Evolutionary conservation across 257 asterid genomes (phyloP).

Genomic region (Rhazya stricta): DNA sequence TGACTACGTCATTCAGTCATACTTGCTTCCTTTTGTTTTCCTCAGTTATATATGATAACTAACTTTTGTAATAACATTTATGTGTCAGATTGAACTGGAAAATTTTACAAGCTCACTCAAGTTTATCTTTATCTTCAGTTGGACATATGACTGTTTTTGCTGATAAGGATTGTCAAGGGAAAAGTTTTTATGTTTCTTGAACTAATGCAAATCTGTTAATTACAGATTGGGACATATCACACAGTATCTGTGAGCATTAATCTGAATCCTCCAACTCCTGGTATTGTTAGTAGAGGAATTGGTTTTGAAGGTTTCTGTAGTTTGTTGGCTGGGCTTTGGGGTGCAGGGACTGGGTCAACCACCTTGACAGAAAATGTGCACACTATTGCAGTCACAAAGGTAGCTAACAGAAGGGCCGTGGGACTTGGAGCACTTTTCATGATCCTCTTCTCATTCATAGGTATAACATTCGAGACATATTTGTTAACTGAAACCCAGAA

Average conservation of each 20-base stretch:
- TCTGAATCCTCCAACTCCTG: conserved; percentile 76
- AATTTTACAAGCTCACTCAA: background rate
- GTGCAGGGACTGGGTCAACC: conserved; percentile 88
- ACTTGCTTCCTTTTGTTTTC: no score
- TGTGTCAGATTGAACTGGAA: background rate
- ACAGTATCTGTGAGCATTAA: conserved; percentile 57
- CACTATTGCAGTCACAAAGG: conserved; percentile 67
- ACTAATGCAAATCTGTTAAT: conserved; percentile 10
- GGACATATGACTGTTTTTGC: background rate
- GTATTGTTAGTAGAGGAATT: conserved; percentile 85
- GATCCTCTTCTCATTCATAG: conserved; percentile 77
- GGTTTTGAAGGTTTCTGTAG: conserved; percentile 96
- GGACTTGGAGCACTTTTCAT: conserved; percentile 74
- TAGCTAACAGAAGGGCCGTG: conserved; percentile 76
- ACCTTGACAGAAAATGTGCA: conserved; percentile 86
- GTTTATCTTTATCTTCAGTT: background rate
- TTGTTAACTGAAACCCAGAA: background rate
- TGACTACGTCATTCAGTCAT: background rate
- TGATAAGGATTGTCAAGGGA: background rate
- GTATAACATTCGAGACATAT: conserved; percentile 29
- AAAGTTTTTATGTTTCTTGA: background rate
- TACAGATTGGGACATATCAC: conserved; percentile 89
- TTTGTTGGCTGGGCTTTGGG: conserved; percentile 95
- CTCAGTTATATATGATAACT: background rate
- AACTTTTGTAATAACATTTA: background rate